Evolutionary conservation across 106 monocot species (phyloP).

Genomic region (Vanilla planifolia): DNA sequence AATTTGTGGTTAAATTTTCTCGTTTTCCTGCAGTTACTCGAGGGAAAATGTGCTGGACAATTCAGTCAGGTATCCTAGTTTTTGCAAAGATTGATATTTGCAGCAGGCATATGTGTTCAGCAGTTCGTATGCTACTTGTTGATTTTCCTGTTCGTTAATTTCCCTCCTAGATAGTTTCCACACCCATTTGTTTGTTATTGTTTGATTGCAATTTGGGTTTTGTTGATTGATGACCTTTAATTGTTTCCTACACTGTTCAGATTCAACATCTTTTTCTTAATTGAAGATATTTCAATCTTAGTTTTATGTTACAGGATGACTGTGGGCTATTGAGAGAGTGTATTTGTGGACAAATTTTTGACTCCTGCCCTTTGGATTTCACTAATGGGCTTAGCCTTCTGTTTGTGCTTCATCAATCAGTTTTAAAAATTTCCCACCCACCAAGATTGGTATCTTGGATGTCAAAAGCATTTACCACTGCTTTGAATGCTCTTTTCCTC

Average conservation of each 20-base stretch:
- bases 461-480: conserved; percentile 57
- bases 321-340: conserved; percentile 49
- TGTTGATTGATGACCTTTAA: too few species aligned
- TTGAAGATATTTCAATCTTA: too few species aligned
- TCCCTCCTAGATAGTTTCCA: too few species aligned
- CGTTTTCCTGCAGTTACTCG: conserved; percentile 46
- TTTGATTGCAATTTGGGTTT: too few species aligned
- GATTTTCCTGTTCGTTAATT: too few species aligned
- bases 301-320: conserved; percentile 49
- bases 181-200: too few species aligned
- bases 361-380: conserved; percentile 80
- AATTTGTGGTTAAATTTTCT: background rate
- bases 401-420: conserved; percentile 35
- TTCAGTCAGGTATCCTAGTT: conserved; percentile 31
- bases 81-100: too few species aligned
- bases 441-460: conserved; percentile 58
- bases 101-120: too few species aligned
- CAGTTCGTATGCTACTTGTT: too few species aligned
- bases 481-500: conserved; percentile 61
- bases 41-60: conserved; percentile 59
- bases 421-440: conserved; percentile 31
- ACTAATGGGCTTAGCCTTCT: conserved; percentile 52
- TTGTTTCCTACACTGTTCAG: too few species aligned
- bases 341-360: conserved; percentile 83
- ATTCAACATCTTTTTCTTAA: too few species aligned